Base-by-base conservation (phyloP, 2,329 filamentous ascomycete genomes). In the Aotearoamyces nothofagi region DNA sequence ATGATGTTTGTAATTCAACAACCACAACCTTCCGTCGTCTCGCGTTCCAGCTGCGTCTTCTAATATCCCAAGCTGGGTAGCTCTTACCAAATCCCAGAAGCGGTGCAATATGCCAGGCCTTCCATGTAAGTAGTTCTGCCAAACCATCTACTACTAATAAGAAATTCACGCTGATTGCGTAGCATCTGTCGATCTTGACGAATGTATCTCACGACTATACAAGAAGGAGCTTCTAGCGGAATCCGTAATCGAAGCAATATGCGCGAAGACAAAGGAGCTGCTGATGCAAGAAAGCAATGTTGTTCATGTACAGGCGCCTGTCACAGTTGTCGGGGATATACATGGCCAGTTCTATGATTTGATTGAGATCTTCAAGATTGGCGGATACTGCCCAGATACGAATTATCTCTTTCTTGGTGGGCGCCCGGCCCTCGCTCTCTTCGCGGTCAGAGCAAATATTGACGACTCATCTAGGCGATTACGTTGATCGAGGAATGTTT, bases 221-320 rank as follows among this genome's bases (percentile, higher is more conserved):
- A 87, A 90, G 52, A 94, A 93, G 54, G 90, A 96, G 55, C 71
- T 98, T 35, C 72, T 98, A 34, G 86, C 90, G 46, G 90, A 98
- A 58, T 93, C 87, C 23, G 86, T 98, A 41, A 87, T 98, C 56
- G 90, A 98, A 61, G 90, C 90, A 47, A 87, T 98, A 72, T 98
- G 90, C 61, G 86, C 90, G 55, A 98, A 98, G 56, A 90, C 92
- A 13, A 98, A 98, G 53, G 90, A 98, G 62, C 66, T 98, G 44
- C 69, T 98, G 43, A 98, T 98, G 90, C 87, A 92, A 52, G 90
- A 98, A 71, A 96, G 87, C 69, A 98, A 98, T 58, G 90, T 98
- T 38, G 90, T 98, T 35, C 90, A 98, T 54, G 92, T 98, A 38
- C 74, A 75, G 44, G 86, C 90, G 17, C 90, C 90, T 2, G 83